phyloP scores from a whole-genome alignment of 345 rosid genomes.

The Acer yangbiense region DNA sequence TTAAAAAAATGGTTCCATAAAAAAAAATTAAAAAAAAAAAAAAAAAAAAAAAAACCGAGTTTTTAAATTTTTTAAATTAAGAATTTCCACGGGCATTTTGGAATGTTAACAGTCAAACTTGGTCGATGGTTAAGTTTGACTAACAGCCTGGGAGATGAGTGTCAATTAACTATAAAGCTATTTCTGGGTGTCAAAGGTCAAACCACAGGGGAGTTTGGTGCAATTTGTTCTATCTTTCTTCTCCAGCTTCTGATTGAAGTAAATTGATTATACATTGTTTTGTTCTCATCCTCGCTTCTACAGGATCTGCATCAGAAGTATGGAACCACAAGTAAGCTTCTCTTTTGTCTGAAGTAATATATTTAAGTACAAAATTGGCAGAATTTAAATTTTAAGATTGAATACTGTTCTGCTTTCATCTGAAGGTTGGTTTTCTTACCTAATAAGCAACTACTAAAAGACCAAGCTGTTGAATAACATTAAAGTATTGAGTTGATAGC shows the following conservation, averaged over 20 bases:
- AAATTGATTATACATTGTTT: slow-evolving; percentile 6
- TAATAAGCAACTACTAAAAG: neutral
- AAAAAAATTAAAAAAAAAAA: too few species aligned
- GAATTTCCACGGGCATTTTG: too few species aligned
- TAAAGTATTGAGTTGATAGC: neutral
- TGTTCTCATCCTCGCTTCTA: slow-evolving; percentile 23
- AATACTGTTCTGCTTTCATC: neutral
- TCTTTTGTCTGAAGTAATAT: slow-evolving; percentile 4
- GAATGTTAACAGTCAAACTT: too few species aligned
- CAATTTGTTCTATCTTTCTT: neutral
- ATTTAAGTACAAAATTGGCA: neutral
- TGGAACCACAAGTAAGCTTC: slow-evolving; percentile 55
- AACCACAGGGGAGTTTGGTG: too few species aligned
- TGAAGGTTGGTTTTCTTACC: neutral
- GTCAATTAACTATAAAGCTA: too few species aligned
- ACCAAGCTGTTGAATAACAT: neutral
- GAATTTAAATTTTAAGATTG: neutral
- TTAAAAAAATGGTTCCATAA: too few species aligned
- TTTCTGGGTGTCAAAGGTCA: too few species aligned
- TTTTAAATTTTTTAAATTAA: too few species aligned
- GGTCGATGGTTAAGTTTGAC: too few species aligned
- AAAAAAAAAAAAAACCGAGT: too few species aligned
- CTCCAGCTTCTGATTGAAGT: neutral
- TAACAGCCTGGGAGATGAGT: too few species aligned
- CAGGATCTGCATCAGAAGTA: slow-evolving; percentile 86